Percentiles rank a stretch among this genome's conserved stretches.
phyloP scores from a whole-genome alignment of 306 rosid species.

The Vigna angularis region DNA sequence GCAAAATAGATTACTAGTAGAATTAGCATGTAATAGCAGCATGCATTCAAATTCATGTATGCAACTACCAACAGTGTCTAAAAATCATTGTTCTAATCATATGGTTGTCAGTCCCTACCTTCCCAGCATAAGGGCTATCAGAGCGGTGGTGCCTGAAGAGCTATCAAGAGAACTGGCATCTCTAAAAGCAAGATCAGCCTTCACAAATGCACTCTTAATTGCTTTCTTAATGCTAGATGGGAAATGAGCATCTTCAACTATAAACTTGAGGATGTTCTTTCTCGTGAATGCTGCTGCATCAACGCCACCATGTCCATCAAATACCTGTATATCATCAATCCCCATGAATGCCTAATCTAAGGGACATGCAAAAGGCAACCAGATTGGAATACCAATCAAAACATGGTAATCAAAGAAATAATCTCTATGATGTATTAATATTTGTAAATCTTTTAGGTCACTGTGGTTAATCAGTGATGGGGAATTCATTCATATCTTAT shows the following conservation, averaged over 20 bases:
- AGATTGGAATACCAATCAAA: not conserved
- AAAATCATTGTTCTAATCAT: not conserved
- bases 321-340: slow-evolving; percentile 55
- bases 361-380: slow-evolving; percentile 14
- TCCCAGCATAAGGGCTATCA: slow-evolving; percentile 57
- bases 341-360: slow-evolving; percentile 17
- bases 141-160: slow-evolving; percentile 70
- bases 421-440: not conserved
- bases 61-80: not conserved
- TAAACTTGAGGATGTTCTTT: slow-evolving; percentile 61
- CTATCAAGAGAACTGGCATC: slow-evolving; percentile 63
- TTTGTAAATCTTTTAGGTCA: not conserved
- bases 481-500: slow-evolving; percentile 10
- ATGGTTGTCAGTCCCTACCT: slow-evolving; percentile 51
- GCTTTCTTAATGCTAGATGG: slow-evolving; percentile 56
- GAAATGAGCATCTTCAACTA: slow-evolving; percentile 58
- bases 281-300: slow-evolving; percentile 66
- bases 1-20: slow-evolving; percentile 31
- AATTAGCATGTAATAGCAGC: not conserved
- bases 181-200: slow-evolving; percentile 66
- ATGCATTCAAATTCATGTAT: too few species aligned
- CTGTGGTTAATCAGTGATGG: not conserved
- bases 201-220: slow-evolving; percentile 58
- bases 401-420: not conserved
- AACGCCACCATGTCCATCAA: slow-evolving; percentile 76